Percentiles rank a stretch among this genome's conserved stretches.
Conservation (phyloP, 805 yeast species). For the Sungouiella blattae region DNA sequence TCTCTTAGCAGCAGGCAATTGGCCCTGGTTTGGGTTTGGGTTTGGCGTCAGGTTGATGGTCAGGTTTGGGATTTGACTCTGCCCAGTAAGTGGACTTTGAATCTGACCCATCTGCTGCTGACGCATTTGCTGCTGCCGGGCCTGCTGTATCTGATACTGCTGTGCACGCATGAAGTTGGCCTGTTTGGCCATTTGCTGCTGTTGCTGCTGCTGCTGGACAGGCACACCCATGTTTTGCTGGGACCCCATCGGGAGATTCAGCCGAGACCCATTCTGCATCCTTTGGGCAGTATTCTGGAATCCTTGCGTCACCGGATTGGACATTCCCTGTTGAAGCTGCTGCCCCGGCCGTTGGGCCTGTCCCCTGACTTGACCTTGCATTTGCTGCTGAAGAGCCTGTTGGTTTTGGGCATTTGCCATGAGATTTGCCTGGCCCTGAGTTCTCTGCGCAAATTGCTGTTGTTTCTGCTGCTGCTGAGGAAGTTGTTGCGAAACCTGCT, state of each 20-base stretch:
- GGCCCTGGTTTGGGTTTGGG: constrained; percentile 4
- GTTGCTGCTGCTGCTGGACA: constrained; percentile 4
- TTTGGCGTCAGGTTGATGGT: no score
- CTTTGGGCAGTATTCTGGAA: no score
- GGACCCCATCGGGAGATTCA: no score
- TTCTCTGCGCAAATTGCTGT: no score
- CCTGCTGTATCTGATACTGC: constrained; percentile 14
- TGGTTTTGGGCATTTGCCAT: no score
- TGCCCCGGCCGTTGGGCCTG: neutral
- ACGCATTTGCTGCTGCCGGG: constrained; percentile 10
- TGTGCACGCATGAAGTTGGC: constrained; percentile 12
- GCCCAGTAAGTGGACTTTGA: neutral
- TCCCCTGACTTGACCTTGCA: neutral
- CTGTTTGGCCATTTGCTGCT: constrained; percentile 4
- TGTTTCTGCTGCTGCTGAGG: constrained; percentile 1
- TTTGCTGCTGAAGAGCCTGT: constrained; percentile 1
- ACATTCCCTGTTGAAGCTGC: neutral
- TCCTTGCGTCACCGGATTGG: no score
- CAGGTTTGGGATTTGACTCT: constrained; percentile 6
- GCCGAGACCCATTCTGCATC: no score
- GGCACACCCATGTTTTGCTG: no score
- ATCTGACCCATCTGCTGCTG: constrained; percentile 2
- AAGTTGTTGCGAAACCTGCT: neutral
- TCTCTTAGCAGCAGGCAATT: constrained; percentile 10
- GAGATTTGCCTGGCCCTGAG: no score